Evolutionary conservation across 1,139 yeast species (phyloP).

Genomic region (Komagataea norvegica): DNA sequence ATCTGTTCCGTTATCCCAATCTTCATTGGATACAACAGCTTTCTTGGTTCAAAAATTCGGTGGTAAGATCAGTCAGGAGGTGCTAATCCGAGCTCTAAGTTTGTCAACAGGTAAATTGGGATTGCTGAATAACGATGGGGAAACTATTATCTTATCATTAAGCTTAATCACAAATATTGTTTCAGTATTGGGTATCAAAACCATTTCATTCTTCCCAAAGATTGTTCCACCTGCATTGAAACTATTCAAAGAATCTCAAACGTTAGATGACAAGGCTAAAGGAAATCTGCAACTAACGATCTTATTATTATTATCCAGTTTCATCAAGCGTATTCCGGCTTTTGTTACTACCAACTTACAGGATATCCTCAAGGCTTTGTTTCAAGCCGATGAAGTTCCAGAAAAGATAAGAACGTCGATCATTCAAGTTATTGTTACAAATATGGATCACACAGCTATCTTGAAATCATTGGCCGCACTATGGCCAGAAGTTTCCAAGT

Average conservation of each 20-base stretch:
- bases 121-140: constrained; percentile 45
- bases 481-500: constrained; percentile 54
- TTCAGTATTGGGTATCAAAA: constrained; percentile 75
- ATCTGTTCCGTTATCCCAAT: constrained; percentile 53
- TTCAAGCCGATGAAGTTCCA: constrained; percentile 54
- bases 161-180: constrained; percentile 68
- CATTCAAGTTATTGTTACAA: constrained; percentile 59
- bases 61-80: constrained; percentile 40
- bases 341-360: constrained; percentile 70
- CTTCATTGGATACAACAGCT: constrained; percentile 67
- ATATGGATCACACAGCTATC: constrained; percentile 62
- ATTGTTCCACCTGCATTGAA: constrained; percentile 71
- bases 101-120: constrained; percentile 53
- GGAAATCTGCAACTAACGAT: constrained; percentile 57
- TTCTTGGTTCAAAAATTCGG: constrained; percentile 62
- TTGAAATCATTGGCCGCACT: constrained; percentile 55
- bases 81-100: constrained; percentile 45
- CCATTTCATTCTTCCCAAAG: constrained; percentile 80
- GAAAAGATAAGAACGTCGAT: constrained; percentile 59
- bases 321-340: constrained; percentile 81
- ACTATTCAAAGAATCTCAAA: constrained; percentile 46
- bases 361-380: constrained; percentile 53
- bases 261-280: constrained; percentile 28
- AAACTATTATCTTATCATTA: constrained; percentile 70
- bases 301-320: constrained; percentile 65